These are phyloP conservation scores for Apiospora saccharicola DNA, from an alignment of 2,329 filamentous ascomycete genomes.

Conservation along the genomic window DNA sequence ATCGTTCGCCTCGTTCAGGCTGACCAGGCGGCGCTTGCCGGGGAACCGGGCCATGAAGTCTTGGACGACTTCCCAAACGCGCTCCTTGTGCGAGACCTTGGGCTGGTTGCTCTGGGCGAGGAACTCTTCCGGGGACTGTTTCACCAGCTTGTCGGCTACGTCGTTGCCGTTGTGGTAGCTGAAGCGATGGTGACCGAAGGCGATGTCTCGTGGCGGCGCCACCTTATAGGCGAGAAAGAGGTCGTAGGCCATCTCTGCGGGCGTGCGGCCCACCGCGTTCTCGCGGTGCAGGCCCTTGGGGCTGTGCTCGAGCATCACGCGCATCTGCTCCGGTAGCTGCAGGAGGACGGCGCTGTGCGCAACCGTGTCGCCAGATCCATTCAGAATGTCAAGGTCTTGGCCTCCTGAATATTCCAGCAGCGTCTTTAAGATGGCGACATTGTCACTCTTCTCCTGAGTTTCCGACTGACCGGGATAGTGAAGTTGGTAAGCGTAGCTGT, in stretches of 20 bases:
- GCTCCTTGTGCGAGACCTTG: constrained; percentile 2
- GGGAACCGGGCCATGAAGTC: constrained; percentile 36
- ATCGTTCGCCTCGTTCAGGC: constrained; percentile 64
- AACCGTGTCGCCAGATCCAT: constrained; percentile 70
- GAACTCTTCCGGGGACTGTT: neutral
- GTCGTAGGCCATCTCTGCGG: constrained; percentile 71
- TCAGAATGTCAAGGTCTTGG: constrained; percentile 63
- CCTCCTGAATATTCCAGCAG: constrained; percentile 65
- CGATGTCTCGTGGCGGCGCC: constrained; percentile 31
- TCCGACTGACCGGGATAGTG: constrained; percentile 28
- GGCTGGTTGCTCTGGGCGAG: neutral
- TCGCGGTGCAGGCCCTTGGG: constrained; percentile 72
- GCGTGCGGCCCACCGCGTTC: constrained; percentile 78
- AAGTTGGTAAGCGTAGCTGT: constrained; percentile 27
- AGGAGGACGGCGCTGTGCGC: constrained; percentile 64
- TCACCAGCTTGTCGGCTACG: neutral
- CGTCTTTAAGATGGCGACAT: constrained; percentile 53
- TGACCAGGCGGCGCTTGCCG: constrained; percentile 58
- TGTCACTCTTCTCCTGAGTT: constrained; percentile 37
- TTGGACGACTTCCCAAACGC: constrained; percentile 34
- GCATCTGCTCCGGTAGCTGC: constrained; percentile 45
- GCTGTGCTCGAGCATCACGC: constrained; percentile 59
- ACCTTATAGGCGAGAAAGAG: constrained; percentile 52
- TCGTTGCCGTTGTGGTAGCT: neutral
- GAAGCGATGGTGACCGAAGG: constrained; percentile 18